Conservation (phyloP, 192 early-diverging fungal species). For the Fimicolochytrium jonesii region DNA sequence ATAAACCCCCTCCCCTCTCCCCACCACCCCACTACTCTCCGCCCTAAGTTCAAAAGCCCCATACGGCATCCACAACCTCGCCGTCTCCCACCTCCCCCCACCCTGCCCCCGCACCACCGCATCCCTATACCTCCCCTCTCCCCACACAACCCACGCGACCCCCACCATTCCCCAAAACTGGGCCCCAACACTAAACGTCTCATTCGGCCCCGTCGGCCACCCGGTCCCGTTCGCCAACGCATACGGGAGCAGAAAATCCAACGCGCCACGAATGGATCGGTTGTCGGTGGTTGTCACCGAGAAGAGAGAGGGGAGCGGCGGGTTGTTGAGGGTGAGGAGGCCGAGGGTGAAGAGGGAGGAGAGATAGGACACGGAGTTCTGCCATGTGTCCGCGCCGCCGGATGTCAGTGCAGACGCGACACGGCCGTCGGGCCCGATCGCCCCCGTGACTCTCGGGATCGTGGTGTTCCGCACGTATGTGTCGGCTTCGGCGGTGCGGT, state of each 20-base stretch:
- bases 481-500: conserved; percentile 29
- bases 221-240: conserved; percentile 36
- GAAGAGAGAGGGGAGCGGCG: conserved; percentile 1
- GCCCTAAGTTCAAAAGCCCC: conserved; percentile 10
- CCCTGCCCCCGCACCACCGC: conserved; percentile 25
- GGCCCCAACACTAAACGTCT: not conserved
- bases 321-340: not conserved
- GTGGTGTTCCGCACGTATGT: conserved; percentile 19
- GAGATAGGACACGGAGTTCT: conserved; percentile 23
- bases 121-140: conserved; percentile 38
- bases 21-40: not conserved
- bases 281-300: conserved; percentile 27
- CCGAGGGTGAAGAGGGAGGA: conserved; percentile 3
- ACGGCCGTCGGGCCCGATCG: conserved; percentile 35
- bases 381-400: conserved; percentile 46
- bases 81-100: conserved; percentile 19
- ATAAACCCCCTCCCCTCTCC: no score
- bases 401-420: conserved; percentile 43
- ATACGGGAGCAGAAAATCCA: conserved; percentile 52
- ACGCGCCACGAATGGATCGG: conserved; percentile 40
- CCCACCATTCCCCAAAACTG: conserved; percentile 30
- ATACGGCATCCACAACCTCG: conserved; percentile 24
- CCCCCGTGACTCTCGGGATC: conserved; percentile 35
- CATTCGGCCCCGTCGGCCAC: conserved; percentile 29
- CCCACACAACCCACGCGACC: conserved; percentile 47